A percentile compares a stretch with the other conserved stretches of the same genome.
Evolutionary conservation across 352 stramenopile genomes (phyloP).

Genomic region (Saprolegnia parasitica): DNA sequence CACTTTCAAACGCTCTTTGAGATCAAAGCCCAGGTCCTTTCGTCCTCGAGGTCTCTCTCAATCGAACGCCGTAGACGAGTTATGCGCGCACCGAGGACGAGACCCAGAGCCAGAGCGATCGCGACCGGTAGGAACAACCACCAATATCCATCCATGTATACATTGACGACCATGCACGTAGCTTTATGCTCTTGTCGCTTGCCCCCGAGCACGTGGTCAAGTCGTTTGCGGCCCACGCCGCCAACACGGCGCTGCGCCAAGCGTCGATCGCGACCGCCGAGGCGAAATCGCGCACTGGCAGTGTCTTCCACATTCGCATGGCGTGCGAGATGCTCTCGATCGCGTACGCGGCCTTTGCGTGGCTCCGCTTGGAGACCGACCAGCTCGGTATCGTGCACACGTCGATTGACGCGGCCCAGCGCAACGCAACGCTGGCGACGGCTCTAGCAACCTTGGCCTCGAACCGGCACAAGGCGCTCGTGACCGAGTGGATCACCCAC

Average conservation of each 20-base stretch:
- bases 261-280: constrained; percentile 16
- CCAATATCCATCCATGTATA: not conserved
- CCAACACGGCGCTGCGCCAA: constrained; percentile 9
- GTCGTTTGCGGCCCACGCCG: constrained; percentile 17
- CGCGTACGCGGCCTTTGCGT: constrained; percentile 25
- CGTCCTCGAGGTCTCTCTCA: not conserved
- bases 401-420: constrained; percentile 22
- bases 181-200: constrained; percentile 11
- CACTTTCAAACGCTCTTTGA: constrained; percentile 10
- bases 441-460: not conserved
- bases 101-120: not conserved
- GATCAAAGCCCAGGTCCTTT: not conserved
- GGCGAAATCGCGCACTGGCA: constrained; percentile 10
- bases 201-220: constrained; percentile 13
- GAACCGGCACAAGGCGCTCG: constrained; percentile 9
- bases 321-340: constrained; percentile 30
- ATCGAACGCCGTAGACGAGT: not conserved
- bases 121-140: constrained; percentile 3
- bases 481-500: constrained; percentile 19
- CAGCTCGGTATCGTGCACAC: constrained; percentile 22
- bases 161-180: not conserved
- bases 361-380: constrained; percentile 17
- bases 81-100: not conserved
- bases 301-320: constrained; percentile 13
- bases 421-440: not conserved